Conservation (phyloP, 1,284 basidiomycete genomes). For the Ganoderma resinaceum region DNA sequence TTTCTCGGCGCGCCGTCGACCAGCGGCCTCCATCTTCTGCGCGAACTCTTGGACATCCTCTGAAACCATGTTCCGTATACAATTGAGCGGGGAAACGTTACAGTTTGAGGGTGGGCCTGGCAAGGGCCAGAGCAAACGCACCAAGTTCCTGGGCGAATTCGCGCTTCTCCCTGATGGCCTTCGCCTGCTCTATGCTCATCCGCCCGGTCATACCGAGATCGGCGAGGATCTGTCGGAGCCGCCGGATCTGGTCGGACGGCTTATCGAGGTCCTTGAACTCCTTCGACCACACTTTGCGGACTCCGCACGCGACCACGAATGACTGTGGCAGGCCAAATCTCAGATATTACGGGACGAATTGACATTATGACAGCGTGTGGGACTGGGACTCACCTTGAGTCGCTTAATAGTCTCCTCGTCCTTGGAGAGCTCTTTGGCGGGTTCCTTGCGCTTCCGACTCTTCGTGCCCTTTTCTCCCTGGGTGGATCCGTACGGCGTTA, state of each 20-base stretch:
- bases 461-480: slow-evolving; percentile 29
- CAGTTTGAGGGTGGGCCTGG: neutral
- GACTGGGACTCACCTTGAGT: slow-evolving; percentile 39
- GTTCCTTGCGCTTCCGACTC: slow-evolving; percentile 37
- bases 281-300: slow-evolving; percentile 83
- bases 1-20: slow-evolving; percentile 29
- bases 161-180: slow-evolving; percentile 69
- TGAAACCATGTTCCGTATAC: slow-evolving; percentile 34
- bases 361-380: neutral
- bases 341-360: neutral
- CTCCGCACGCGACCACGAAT: slow-evolving; percentile 79
- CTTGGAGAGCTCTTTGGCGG: slow-evolving; percentile 39
- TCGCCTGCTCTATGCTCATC: slow-evolving; percentile 82
- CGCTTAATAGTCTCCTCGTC: slow-evolving; percentile 46
- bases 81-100: neutral
- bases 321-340: slow-evolving; percentile 46
- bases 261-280: slow-evolving; percentile 71
- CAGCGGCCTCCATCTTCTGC: slow-evolving; percentile 38
- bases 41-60: slow-evolving; percentile 74
- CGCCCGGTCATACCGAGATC: slow-evolving; percentile 84
- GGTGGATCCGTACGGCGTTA: neutral
- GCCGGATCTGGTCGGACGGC: slow-evolving; percentile 69
- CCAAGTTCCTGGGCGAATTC: slow-evolving; percentile 84
- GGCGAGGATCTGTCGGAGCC: slow-evolving; percentile 67
- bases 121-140: slow-evolving; percentile 44